Evolutionary conservation across 768 basidiomycete species (phyloP).

Genomic region (Russula brevipes): DNA sequence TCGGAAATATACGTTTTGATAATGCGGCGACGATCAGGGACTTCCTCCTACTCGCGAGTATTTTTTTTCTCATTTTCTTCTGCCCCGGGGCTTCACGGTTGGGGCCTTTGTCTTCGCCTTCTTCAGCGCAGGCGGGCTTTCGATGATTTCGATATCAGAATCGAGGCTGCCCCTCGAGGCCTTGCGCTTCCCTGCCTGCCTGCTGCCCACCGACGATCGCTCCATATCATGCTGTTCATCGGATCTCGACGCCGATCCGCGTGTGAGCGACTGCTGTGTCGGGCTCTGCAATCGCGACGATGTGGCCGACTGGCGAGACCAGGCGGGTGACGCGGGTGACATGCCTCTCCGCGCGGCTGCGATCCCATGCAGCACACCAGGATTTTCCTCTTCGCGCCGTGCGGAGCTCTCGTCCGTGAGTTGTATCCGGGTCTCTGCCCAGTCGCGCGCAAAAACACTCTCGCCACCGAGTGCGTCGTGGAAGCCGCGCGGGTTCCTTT

Average conservation of each 20-base stretch:
- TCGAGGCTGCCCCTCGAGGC: constrained; percentile 31
- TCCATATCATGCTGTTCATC: constrained; percentile 41
- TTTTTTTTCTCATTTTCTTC: constrained; percentile 21
- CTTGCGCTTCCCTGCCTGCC: constrained; percentile 46
- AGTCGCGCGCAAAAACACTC: constrained; percentile 65
- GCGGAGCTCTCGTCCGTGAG: constrained; percentile 34
- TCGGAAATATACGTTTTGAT: neutral
- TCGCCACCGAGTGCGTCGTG: constrained; percentile 62
- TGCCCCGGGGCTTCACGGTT: constrained; percentile 27
- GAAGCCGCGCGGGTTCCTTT: constrained; percentile 42
- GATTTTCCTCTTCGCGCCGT: constrained; percentile 32
- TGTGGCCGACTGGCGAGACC: constrained; percentile 34
- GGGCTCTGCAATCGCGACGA: constrained; percentile 45
- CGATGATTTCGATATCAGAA: constrained; percentile 31
- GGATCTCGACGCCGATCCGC: constrained; percentile 32
- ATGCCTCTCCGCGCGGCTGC: constrained; percentile 38
- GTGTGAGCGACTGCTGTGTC: constrained; percentile 32
- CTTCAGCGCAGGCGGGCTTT: constrained; percentile 27
- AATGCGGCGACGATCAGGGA: neutral
- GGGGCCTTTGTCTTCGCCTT: constrained; percentile 26
- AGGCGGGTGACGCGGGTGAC: constrained; percentile 49
- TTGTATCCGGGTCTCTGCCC: constrained; percentile 63
- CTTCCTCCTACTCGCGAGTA: neutral
- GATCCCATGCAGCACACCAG: constrained; percentile 29
- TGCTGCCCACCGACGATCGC: constrained; percentile 27